phyloP scores from a whole-genome alignment of 768 basidiomycete species.

The Harrya chromipes region DNA sequence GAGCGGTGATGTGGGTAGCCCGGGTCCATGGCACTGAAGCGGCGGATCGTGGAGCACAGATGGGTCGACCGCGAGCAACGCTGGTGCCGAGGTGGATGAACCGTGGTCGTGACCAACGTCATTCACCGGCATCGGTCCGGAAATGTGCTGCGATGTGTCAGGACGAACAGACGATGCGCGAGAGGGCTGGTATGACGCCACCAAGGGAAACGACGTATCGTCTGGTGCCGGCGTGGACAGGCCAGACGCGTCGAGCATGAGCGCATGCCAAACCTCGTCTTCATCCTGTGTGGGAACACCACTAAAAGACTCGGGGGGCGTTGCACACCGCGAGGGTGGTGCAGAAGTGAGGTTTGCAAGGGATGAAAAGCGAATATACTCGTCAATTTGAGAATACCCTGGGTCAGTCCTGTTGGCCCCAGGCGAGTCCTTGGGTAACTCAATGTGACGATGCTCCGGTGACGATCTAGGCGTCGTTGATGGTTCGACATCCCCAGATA shows the following conservation, averaged over 20 bases:
- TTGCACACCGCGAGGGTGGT: constrained; percentile 1
- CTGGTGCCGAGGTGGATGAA: background rate
- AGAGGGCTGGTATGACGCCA: constrained; percentile 2
- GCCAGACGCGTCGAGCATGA: constrained; percentile 13
- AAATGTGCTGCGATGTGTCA: background rate
- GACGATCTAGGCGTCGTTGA: background rate
- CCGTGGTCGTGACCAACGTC: background rate
- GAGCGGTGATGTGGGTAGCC: background rate
- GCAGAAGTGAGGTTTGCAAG: background rate
- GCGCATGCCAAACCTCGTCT: constrained; percentile 19
- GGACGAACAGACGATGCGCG: background rate
- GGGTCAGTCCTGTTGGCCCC: background rate
- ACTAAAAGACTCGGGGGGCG: constrained; percentile 10
- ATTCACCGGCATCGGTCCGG: background rate
- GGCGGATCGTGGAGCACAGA: constrained; percentile 7
- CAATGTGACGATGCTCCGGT: background rate
- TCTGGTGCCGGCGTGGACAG: constrained; percentile 7
- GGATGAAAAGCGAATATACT: background rate
- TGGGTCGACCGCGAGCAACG: constrained; percentile 5
- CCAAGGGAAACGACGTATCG: background rate
- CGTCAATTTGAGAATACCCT: background rate
- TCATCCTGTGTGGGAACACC: constrained; percentile 14
- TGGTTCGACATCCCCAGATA: background rate
- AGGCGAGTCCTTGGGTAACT: background rate
- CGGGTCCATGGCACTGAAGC: background rate